Evolutionary conservation across 805 yeast genomes (phyloP).

Genomic region (Ogataea corticis): DNA sequence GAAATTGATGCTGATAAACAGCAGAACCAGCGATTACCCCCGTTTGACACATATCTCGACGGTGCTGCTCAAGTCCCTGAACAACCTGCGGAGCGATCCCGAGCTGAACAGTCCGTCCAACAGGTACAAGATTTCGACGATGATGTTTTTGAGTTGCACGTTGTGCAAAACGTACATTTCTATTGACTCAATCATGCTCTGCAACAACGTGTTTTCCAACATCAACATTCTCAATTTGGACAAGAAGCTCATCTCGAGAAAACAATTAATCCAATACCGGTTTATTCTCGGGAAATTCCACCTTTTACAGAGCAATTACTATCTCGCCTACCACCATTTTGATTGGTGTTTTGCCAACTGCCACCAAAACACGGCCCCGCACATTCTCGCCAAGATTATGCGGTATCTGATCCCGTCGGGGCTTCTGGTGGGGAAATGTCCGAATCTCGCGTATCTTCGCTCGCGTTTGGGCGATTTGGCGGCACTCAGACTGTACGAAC

Average conservation of each 20-base stretch:
- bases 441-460: constrained; percentile 35
- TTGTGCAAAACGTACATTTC: constrained; percentile 53
- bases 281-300: constrained; percentile 55
- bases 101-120: constrained; percentile 35
- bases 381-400: constrained; percentile 40
- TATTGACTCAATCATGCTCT: constrained; percentile 55
- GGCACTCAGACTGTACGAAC: constrained; percentile 37
- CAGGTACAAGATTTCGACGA: constrained; percentile 42
- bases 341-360: constrained; percentile 47
- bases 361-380: constrained; percentile 28
- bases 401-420: constrained; percentile 53
- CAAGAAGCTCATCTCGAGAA: constrained; percentile 39
- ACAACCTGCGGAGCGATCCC: constrained; percentile 49
- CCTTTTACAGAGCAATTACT: constrained; percentile 51
- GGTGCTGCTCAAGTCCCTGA: constrained; percentile 48
- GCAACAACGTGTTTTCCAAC: constrained; percentile 62
- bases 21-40: constrained; percentile 37
- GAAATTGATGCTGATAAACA: constrained; percentile 39
- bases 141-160: constrained; percentile 49
- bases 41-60: constrained; percentile 50
- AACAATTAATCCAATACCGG: constrained; percentile 53
- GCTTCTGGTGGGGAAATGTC: constrained; percentile 51
- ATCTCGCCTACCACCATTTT: constrained; percentile 48
- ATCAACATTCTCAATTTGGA: constrained; percentile 51
- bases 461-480: constrained; percentile 16